Conservation (phyloP, 1,284 basidiomycete species). For the Trichosporon ovoides region DNA sequence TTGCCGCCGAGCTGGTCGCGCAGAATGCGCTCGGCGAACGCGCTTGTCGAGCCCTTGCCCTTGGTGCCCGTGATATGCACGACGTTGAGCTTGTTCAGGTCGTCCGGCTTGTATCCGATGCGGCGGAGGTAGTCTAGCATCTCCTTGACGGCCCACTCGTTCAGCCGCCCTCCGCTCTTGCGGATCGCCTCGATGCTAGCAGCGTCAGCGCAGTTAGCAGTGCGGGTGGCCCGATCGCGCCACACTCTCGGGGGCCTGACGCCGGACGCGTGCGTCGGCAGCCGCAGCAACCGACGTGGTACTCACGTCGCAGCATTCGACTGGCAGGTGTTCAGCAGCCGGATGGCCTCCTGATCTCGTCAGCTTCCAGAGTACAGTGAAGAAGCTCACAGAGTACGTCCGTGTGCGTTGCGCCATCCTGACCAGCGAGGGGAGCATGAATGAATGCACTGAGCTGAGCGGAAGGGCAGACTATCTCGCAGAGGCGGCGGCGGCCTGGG, state of each 20-base stretch:
- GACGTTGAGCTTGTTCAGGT: constrained; percentile 84
- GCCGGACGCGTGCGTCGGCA: too few species aligned
- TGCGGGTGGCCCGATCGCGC: not conserved
- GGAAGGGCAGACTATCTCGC: not conserved
- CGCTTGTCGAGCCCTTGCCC: constrained; percentile 96
- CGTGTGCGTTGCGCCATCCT: constrained; percentile 27
- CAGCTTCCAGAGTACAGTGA: not conserved
- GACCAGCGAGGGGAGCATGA: constrained; percentile 30
- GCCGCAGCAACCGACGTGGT: too few species aligned
- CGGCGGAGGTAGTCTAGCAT: constrained; percentile 84
- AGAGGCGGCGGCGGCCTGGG: not conserved
- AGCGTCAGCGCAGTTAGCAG: constrained; percentile 9
- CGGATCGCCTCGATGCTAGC: constrained; percentile 73
- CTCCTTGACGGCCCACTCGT: constrained; percentile 72
- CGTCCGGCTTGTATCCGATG: constrained; percentile 79
- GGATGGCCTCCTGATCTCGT: constrained; percentile 63
- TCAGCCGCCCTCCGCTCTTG: constrained; percentile 66
- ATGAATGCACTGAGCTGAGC: not conserved
- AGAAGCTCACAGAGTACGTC: constrained; percentile 31
- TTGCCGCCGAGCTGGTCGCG: constrained; percentile 36
- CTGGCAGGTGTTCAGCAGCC: constrained; percentile 83
- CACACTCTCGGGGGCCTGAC: too few species aligned
- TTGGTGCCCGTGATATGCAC: constrained; percentile 98
- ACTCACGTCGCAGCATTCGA: constrained; percentile 75
- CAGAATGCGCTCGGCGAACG: constrained; percentile 63